A percentile compares a stretch with the other conserved stretches of the same genome.
Evolutionary conservation across 2,329 filamentous ascomycete genomes (phyloP).

Genomic region (Aspergillus floridensis): DNA sequence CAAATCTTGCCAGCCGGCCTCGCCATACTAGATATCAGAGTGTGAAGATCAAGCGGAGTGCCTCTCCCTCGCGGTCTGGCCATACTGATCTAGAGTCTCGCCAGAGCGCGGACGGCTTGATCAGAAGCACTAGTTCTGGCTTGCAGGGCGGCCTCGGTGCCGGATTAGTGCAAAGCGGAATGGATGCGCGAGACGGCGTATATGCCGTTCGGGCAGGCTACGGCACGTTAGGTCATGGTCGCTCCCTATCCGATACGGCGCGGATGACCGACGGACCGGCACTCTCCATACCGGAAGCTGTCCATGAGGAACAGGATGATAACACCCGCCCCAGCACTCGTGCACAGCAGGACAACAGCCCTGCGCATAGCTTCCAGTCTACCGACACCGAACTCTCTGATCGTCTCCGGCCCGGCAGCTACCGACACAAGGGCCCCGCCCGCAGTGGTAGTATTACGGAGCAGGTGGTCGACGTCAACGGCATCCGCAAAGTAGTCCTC

Average conservation of each 20-base stretch:
- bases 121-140: slow-evolving; percentile 32
- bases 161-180: slow-evolving; percentile 53
- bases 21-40: slow-evolving; percentile 60
- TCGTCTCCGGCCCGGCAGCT: slow-evolving; percentile 24
- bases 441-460: slow-evolving; percentile 77
- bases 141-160: slow-evolving; percentile 54
- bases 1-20: slow-evolving; percentile 60
- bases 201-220: slow-evolving; percentile 59
- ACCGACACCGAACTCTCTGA: slow-evolving; percentile 20
- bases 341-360: slow-evolving; percentile 12
- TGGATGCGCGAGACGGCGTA: slow-evolving; percentile 63
- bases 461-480: slow-evolving; percentile 70
- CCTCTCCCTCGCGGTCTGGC: slow-evolving; percentile 33
- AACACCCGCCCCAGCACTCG: slow-evolving; percentile 14
- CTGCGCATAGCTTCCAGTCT: slow-evolving; percentile 24
- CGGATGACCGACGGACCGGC: slow-evolving; percentile 26
- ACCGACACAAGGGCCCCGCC: slow-evolving; percentile 50
- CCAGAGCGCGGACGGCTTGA: slow-evolving; percentile 44
- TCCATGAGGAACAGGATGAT: slow-evolving; percentile 32
- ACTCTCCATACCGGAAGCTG: slow-evolving; percentile 32
- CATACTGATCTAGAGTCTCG: slow-evolving; percentile 35
- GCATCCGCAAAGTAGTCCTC: slow-evolving; percentile 72
- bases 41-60: slow-evolving; percentile 63
- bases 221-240: slow-evolving; percentile 44
- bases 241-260: slow-evolving; percentile 20